Base-by-base conservation (phyloP, 164 flowering plant species). In the Chloranthus sessilifolius region DNA sequence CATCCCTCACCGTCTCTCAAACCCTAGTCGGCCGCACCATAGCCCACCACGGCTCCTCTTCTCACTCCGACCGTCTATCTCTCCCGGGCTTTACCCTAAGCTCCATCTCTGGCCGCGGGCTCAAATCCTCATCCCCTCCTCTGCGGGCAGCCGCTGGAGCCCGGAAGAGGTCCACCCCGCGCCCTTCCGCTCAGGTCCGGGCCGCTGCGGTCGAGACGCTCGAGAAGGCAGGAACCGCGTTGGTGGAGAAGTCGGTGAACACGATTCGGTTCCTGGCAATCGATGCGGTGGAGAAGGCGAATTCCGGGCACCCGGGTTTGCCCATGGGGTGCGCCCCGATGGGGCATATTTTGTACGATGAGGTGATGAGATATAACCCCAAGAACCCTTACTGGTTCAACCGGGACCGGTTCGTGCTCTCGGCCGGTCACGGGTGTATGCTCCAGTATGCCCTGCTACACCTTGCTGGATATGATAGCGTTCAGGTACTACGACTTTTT, bases 311-410 rank as follows among this genome's bases (percentile, higher is more conserved):
- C 61, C 99, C 99, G 1, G 99, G 99, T 34, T 45, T 94, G 63
- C 99, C 99, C 16, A 94, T 94, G 99, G 99, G 99, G 0, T 89
- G 97, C 55, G 99, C 99, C 8, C 99, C 99, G 7, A 78, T 94
- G 86, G 97, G 92, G 33, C 96, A 92, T 49, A 74, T 88, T 2
- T 57, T 94, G 62, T 89, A 81, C 52, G 96, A 88, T 65, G 97
- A 94, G 72, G 58, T 86, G 48, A 86, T 94, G 99, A 78, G 74
- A 64, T 88, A 82, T 56, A 92, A 88, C 60, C 99, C 99, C 35
- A 88, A 88, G 77, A 88, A 89, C 51, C 95, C 97, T 0, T 76
- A 79, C 52, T 92, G 97, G 99, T 92, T 92, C 59, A 92, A 92
- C 50, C 74, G 97, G 8, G 99, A 92, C 50, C 78, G 99, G 21